Evolutionary conservation across 2,329 filamentous ascomycete genomes (phyloP), one percentile per base, ranked within the genome.

Genomic region (Didymella arachidicola): DNA sequence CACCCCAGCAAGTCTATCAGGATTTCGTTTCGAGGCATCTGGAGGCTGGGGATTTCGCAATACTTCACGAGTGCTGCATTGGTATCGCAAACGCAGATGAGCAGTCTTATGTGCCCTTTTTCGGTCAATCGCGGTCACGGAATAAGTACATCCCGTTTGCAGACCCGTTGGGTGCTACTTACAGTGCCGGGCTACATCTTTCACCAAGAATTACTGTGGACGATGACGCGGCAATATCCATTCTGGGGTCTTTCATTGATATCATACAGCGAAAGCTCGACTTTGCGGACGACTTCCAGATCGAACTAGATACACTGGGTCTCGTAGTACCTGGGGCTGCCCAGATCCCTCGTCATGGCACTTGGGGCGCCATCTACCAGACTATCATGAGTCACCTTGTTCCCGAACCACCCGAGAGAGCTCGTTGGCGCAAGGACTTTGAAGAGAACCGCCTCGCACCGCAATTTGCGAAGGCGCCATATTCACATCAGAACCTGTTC

Each of bases 11-110:
- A 7, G 57, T 55, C 7, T 59, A 59, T 25, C 32, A 47, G 26
- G 38, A 59, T 16, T 59, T 59, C 5, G 51, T 59, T 3, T 46
- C 51, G 10, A 51, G 50, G 42, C 42, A 42, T 12, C n/a, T 59
- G 22, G 41, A 22, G 25, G 45, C 57, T 12, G 57, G 57, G 5
- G 57, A 59, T 11, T 55, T 59, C 5, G 30, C 57, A 4, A 55
- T 59, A 0, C 57, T 59, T 12, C 57, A 59, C 12, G 57, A 59
- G 30, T 59, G 57, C 27, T 59, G 57, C 22, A 59, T 59, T 10
- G 57, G 57, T 11, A 36, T 50, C 12, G 29, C 53, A 25, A 49
- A 49, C 12, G 39, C 45, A 14, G 53, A 50, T 7, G 53, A 56
- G 19, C 53, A 56, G 32, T 56, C 53, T 4, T 56, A 56, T 12